Evolutionary conservation across 2,329 filamentous ascomycete species (phyloP), one percentile per base, ranked within the genome.

Genomic region (Trichoderma aggressivum): DNA sequence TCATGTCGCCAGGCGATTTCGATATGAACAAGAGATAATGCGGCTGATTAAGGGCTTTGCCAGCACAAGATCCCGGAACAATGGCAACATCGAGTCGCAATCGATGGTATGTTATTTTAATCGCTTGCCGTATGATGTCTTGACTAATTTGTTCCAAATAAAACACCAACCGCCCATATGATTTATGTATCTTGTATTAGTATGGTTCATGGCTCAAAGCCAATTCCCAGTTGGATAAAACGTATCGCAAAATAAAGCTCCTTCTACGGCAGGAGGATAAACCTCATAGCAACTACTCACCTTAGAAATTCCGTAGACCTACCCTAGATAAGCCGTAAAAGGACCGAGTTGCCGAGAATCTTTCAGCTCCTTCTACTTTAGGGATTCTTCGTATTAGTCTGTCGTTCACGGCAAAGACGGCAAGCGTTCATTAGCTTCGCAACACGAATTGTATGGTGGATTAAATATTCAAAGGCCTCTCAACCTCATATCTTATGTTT

Each of bases 341-440:
- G 64, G 64, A 67, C 64, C 64, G 64, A 67, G n/a, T 43, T 67
- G 64, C 64, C 64, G 64, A 56, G 21, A 32, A 24, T 14, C 34
- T 67, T 32, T 53, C 34, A 59, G 16, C 64, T 67, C 64, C 64
- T 59, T 67, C 64, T 59, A 47, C 53, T 67, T 67, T 67, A n/a
- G 64, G 64, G 53, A n/a, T 59, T 18, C 11, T 28, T 66, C 63
- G 32, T 67, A 32, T 47, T 67, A 10, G 24, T 47, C 34, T 24
- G 34, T 55, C 12, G 14, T 7, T n/a, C 55, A 66, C 63, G 50
- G 50, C n/a, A 58, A 43, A 28, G 21, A 66, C 62, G 62, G 62
- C 62, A 65, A 53, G 32, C 47, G 11, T 18, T 30, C 58, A 39
- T 30, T 67, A 58, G 12, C 32, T 58, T 53, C 50, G 43, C 50